Evolutionary conservation across 169 alveolate species (phyloP), one percentile per base, ranked within the genome.

Genomic region (Plasmodium reichenowi): DNA sequence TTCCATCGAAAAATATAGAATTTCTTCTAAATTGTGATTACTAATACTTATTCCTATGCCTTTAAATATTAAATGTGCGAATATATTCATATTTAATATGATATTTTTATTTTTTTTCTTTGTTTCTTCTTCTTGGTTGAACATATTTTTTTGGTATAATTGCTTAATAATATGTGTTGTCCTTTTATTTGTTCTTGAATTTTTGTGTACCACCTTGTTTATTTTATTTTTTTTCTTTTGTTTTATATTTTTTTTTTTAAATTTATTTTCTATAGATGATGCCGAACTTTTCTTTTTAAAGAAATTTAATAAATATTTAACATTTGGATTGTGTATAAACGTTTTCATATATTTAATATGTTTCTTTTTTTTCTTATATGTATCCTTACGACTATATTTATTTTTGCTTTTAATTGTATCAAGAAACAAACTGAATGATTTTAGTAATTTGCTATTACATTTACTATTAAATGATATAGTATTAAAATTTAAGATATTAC

Each of bases 31-130:
- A 54, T 86, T 86, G 45, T 86, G 88, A 20, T 86, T 86, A 15
- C 32, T 86, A 22, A 86, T 86, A 29, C 92, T 86, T 67, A 86
- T 17, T 52, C 92, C 92, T 47, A 86, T n/a, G 22, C 92, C 92
- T 54, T 86, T 86, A 52, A 86, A 86, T 17, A 86, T 86, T 52
- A 72, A 86, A 43, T 86, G 87, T 2, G 88, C 80, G 50, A 86
- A 86, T 22, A 86, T 62, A 56, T 86, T 86, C 52, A 86, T 43
- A 60, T 86, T 86, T 17, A 72, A 54, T 20, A 32, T 17, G 2
- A 60, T 43, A 59, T 74, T 38, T 20, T 70, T 71, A 60, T 59
- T 48, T 38, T 38, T 38, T 38, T 38, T 38, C 47, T 38, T 38
- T 38, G 7, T 38, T 54, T 83, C 71, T 60, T 72, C 87, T 38